Evolutionary conservation across 768 basidiomycete genomes (phyloP).

Genomic region (button mushroom (Agaricus bisporus)): DNA sequence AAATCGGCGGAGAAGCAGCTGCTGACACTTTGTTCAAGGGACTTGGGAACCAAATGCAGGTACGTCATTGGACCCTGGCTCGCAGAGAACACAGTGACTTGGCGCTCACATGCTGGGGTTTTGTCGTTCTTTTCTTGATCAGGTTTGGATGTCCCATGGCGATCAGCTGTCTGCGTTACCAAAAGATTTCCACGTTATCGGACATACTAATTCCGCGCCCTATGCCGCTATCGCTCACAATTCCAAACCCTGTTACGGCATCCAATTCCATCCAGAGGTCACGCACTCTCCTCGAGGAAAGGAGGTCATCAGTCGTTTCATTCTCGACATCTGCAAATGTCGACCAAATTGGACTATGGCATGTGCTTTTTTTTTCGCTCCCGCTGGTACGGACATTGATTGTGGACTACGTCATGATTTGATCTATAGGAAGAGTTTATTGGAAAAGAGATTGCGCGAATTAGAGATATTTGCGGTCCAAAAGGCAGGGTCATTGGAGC

Average conservation of each 20-base stretch:
- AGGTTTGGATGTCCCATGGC: constrained; percentile 99
- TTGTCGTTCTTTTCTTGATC: background rate
- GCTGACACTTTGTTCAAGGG: constrained; percentile 81
- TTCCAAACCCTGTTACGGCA: constrained; percentile 85
- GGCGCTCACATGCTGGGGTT: background rate
- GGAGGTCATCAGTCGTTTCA: constrained; percentile 83
- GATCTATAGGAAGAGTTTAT: constrained; percentile 85
- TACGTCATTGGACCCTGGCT: constrained; percentile 23
- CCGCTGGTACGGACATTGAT: constrained; percentile 6
- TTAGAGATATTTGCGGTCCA: constrained; percentile 89
- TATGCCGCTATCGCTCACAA: constrained; percentile 93
- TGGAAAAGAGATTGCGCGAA: constrained; percentile 91
- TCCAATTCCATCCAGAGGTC: constrained; percentile 99
- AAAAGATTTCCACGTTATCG: constrained; percentile 80
- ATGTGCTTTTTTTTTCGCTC: constrained; percentile 10
- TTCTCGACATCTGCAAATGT: constrained; percentile 81
- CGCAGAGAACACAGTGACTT: background rate
- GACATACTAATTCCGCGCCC: constrained; percentile 80
- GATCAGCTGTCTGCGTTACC: constrained; percentile 86
- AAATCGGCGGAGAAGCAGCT: constrained; percentile 43
- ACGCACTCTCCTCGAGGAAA: constrained; percentile 89
- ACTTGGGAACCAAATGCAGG: constrained; percentile 87
- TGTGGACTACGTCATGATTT: background rate
- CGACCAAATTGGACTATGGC: constrained; percentile 92
- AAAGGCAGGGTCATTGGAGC: constrained; percentile 97